phyloP scores from a whole-genome alignment of 768 basidiomycete genomes.

The Suillus fuscotomentosus region DNA sequence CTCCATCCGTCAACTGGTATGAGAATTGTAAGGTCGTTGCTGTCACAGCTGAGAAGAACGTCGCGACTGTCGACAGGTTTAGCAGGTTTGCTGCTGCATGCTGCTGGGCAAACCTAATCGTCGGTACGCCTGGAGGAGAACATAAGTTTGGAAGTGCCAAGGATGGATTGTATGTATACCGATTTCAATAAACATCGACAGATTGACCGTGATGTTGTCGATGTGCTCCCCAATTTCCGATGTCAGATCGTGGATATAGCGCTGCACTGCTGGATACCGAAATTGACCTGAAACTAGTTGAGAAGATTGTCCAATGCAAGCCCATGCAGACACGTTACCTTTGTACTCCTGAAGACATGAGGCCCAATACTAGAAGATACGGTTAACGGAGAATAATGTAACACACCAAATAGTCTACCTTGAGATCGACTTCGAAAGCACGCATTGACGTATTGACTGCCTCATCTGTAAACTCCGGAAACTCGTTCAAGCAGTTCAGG shows the following conservation, averaged over 20 bases:
- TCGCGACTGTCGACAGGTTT: constrained; percentile 52
- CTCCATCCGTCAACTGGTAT: constrained; percentile 30
- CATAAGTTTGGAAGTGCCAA: neutral
- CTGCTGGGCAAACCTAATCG: constrained; percentile 54
- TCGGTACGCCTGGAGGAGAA: constrained; percentile 43
- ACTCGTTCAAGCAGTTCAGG: constrained; percentile 52
- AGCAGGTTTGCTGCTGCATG: constrained; percentile 48
- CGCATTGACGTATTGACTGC: constrained; percentile 49
- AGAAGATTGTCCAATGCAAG: neutral
- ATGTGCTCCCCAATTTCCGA: constrained; percentile 54
- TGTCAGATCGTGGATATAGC: constrained; percentile 53
- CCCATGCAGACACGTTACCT: constrained; percentile 26
- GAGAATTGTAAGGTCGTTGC: constrained; percentile 52
- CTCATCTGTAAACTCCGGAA: constrained; percentile 55
- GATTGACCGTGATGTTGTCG: constrained; percentile 49
- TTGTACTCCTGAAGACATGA: constrained; percentile 49
- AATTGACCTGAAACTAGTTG: constrained; percentile 42
- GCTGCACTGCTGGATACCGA: constrained; percentile 49
- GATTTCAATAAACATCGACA: constrained; percentile 53
- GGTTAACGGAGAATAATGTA: constrained; percentile 5
- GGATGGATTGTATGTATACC: constrained; percentile 26
- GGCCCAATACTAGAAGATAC: constrained; percentile 46
- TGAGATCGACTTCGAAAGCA: constrained; percentile 51
- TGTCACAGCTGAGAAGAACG: constrained; percentile 55
- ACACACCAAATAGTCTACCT: constrained; percentile 28